A percentile compares a stretch with the other conserved stretches of the same genome.
Conservation (phyloP, 768 basidiomycete species). For the Leucocoprinus leucothites region DNA sequence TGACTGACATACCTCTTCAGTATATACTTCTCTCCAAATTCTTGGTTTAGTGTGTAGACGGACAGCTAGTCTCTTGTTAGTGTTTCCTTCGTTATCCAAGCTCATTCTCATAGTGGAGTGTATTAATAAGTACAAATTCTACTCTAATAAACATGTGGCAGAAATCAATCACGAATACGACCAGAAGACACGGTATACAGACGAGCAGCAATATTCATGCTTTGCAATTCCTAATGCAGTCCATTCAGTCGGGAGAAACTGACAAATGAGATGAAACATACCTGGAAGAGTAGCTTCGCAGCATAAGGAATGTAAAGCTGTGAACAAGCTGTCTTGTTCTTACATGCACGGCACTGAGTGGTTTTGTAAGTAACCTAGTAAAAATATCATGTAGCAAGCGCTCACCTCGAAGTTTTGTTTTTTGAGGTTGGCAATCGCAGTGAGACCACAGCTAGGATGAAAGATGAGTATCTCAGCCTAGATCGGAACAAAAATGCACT, state of each 20-base stretch:
- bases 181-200: constrained; percentile 86
- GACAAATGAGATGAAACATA: constrained; percentile 23
- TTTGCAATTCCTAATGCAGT: constrained; percentile 73
- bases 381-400: not conserved
- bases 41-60: not conserved
- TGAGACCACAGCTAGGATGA: constrained; percentile 77
- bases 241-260: not conserved
- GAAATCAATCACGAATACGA: constrained; percentile 66
- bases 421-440: constrained; percentile 98
- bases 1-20: constrained; percentile 9
- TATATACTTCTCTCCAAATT: not conserved
- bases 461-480: constrained; percentile 12
- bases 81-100: not conserved
- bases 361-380: not conserved
- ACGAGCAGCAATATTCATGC: constrained; percentile 92
- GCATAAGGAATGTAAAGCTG: constrained; percentile 95
- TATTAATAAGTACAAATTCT: constrained; percentile 32
- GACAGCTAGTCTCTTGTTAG: not conserved
- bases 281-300: constrained; percentile 95
- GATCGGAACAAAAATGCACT: constrained; percentile 27
- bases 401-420: constrained; percentile 91
- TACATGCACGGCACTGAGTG: constrained; percentile 83
- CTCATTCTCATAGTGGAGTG: constrained; percentile 18
- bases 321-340: constrained; percentile 93
- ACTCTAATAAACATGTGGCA: constrained; percentile 24